phyloP scores from a whole-genome alignment of 2,329 filamentous ascomycete species.

The Harringtonia aguacate region DNA sequence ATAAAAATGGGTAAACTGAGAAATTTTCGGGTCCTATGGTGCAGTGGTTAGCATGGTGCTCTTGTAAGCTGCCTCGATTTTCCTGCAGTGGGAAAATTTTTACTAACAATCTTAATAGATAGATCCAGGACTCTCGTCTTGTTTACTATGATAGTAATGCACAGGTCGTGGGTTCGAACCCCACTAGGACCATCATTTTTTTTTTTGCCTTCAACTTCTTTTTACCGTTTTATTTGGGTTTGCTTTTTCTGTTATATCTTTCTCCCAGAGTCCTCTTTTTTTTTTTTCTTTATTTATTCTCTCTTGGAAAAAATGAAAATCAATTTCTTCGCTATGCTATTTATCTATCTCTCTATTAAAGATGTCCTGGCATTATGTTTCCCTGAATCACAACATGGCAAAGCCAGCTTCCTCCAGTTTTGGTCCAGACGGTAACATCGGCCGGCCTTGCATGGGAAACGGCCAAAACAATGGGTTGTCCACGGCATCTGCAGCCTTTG shows the following conservation, averaged over 20 bases:
- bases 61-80: conserved; percentile 11
- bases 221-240: neutral
- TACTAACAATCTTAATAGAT: conserved; percentile 12
- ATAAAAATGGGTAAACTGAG: conserved; percentile 9
- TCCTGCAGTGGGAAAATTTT: neutral
- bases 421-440: conserved; percentile 36
- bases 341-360: too few species aligned
- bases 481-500: conserved; percentile 22
- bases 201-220: neutral
- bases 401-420: conserved; percentile 43
- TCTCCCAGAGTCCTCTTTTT: neutral
- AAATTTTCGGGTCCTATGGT: conserved; percentile 15
- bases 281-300: neutral
- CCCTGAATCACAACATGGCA: conserved; percentile 25
- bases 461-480: conserved; percentile 51
- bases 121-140: conserved; percentile 10
- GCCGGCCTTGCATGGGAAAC: conserved; percentile 48
- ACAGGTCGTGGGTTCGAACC: conserved; percentile 17
- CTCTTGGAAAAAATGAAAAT: neutral
- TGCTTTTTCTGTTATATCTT: neutral
- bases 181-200: conserved; percentile 14
- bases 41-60: conserved; percentile 17
- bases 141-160: conserved; percentile 15
- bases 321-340: too few species aligned
- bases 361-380: too few species aligned